Conservation (phyloP, 83 land plant species). For the Picea mariana region DNA sequence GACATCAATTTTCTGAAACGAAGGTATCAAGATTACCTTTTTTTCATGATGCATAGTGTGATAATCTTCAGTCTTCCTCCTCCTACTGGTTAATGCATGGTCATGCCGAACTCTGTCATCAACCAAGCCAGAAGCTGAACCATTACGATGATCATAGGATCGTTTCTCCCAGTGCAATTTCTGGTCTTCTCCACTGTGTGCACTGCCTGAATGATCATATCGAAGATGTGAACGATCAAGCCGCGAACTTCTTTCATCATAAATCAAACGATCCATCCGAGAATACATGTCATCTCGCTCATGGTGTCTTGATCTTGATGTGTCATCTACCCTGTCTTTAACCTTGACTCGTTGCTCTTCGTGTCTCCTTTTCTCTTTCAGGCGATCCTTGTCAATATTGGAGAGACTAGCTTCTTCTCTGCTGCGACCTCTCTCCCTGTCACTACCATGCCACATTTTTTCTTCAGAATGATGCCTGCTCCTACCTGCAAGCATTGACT, state of each 20-base stretch:
- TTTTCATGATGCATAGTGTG: constrained; percentile 3
- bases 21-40: neutral
- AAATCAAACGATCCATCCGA: constrained; percentile 27
- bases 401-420: constrained; percentile 43
- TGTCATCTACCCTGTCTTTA: constrained; percentile 51
- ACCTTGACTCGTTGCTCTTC: constrained; percentile 42
- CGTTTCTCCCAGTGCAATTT: constrained; percentile 36
- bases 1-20: neutral
- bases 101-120: constrained; percentile 12
- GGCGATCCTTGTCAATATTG: constrained; percentile 41
- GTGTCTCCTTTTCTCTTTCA: constrained; percentile 43
- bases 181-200: constrained; percentile 29
- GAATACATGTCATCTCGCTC: constrained; percentile 45
- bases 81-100: neutral
- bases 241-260: constrained; percentile 42
- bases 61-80: constrained; percentile 13
- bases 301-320: constrained; percentile 25
- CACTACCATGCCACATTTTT: constrained; percentile 28
- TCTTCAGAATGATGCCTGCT: constrained; percentile 52
- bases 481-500: constrained; percentile 28
- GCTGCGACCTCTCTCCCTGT: constrained; percentile 24
- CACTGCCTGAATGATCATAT: constrained; percentile 33
- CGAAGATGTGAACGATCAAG: constrained; percentile 43
- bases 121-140: constrained; percentile 8
- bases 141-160: constrained; percentile 11